Percentiles rank a stretch among this genome's conserved stretches.
Evolutionary conservation across 2,329 filamentous ascomycete genomes (phyloP).

Genomic region (Penicillium sp.): DNA sequence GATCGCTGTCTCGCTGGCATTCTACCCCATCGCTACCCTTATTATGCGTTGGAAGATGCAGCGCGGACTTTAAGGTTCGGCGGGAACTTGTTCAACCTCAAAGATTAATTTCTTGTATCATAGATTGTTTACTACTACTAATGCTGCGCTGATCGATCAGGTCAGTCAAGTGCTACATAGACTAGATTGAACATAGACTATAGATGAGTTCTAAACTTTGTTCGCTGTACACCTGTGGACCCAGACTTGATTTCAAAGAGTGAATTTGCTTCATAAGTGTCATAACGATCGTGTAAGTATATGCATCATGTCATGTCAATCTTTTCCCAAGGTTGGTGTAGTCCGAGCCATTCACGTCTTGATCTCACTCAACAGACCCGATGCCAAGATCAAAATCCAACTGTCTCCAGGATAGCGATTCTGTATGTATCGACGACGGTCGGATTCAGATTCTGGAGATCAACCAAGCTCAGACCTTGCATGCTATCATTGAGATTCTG

Average conservation of each 20-base stretch:
- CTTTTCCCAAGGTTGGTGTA: no score
- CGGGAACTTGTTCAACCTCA: neutral
- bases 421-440: neutral
- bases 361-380: no score
- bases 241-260: neutral
- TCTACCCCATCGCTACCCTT: slow-evolving; percentile 31
- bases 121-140: no score
- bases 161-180: neutral
- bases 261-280: neutral
- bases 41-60: slow-evolving; percentile 37
- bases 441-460: neutral
- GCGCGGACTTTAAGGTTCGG: slow-evolving; percentile 16
- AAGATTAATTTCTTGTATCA: no score
- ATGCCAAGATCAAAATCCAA: neutral
- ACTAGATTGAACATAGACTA: neutral
- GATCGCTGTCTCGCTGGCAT: slow-evolving; percentile 34
- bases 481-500: neutral
- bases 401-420: neutral
- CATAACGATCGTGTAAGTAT: neutral
- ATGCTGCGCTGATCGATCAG: neutral
- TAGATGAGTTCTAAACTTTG: neutral
- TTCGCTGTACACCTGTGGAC: neutral
- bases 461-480: neutral
- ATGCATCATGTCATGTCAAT: neutral
- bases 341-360: no score